Evolutionary conservation across 768 basidiomycete genomes (phyloP).

Genomic region (Amanita muscaria): DNA sequence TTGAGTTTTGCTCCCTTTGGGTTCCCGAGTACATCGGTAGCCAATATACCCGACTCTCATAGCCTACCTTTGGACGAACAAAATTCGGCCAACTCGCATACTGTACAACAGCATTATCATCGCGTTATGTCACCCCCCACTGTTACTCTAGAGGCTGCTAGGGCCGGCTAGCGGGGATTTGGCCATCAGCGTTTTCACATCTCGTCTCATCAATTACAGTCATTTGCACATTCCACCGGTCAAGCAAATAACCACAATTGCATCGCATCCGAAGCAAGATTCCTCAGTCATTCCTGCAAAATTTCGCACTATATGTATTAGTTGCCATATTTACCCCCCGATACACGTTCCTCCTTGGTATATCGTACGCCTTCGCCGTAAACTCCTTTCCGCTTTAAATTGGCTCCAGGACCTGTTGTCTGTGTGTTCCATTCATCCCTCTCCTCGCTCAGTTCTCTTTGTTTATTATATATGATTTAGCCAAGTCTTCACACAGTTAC

Average conservation of each 20-base stretch:
- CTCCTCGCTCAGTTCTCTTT: slow-evolving; percentile 8
- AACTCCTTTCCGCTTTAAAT: slow-evolving; percentile 11
- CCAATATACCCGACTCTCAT: slow-evolving; percentile 27
- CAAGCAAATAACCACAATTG: slow-evolving; percentile 9
- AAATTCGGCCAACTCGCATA: slow-evolving; percentile 25
- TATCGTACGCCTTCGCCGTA: slow-evolving; percentile 11
- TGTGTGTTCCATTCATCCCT: slow-evolving; percentile 16
- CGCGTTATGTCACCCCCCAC: slow-evolving; percentile 23
- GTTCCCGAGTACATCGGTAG: slow-evolving; percentile 22
- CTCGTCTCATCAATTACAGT: slow-evolving; percentile 18
- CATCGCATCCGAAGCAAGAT: slow-evolving; percentile 12
- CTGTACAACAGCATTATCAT: slow-evolving; percentile 28
- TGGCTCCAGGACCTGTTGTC: slow-evolving; percentile 18
- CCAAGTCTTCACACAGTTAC: slow-evolving; percentile 6
- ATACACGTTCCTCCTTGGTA: slow-evolving; percentile 8
- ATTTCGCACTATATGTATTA: slow-evolving; percentile 23
- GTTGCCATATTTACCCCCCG: slow-evolving; percentile 11
- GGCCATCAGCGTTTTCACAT: slow-evolving; percentile 6
- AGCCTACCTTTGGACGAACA: slow-evolving; percentile 11
- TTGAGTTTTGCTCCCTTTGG: slow-evolving; percentile 31
- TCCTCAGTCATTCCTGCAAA: slow-evolving; percentile 11
- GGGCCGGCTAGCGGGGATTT: slow-evolving; percentile 27
- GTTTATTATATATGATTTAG: slow-evolving; percentile 14
- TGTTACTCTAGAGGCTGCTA: slow-evolving; percentile 38
- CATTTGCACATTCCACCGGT: slow-evolving; percentile 17